Evolutionary conservation across 106 monocot genomes (phyloP), one percentile per base, ranked within the genome.

Genomic region (Dioscorea alata): DNA sequence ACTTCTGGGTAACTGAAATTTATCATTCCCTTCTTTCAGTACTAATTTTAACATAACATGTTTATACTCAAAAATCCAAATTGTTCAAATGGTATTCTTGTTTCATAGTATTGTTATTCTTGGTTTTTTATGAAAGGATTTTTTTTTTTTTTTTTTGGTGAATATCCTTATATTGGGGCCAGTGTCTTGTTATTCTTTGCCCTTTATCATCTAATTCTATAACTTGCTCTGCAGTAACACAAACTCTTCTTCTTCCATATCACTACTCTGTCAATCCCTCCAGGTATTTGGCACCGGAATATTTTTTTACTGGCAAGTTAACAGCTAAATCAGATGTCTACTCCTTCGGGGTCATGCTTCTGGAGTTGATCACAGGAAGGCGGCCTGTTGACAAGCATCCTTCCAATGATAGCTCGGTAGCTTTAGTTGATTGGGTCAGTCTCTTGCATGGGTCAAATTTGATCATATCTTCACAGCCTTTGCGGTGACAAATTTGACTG

Each of bases 241-340:
- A 4, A 7, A 34, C 34, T 34, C 34, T 34, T 34, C 7, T 34
- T 34, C 34, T 34, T 3, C 34, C 7, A 7, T 7, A 34, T 34
- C 7, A 34, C 12, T 61, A 48, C 13, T 35, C 10, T 63, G 23
- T 16, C 33, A 13, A 17, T 51, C 8, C 59, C 23, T 69, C 1
- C 71, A 85, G 84, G 70, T 85, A 85, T 33, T 28, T 85, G 57
- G 84, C 84, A 31, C 84, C 84, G 33, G 84, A 85, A 63, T 85
- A 85, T 74, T 80, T 80, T 25, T 80, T 80, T 32, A 66, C 80
- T n/a, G 84, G 84, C 24, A 80, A 85, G 60, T 74, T 85, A 31
- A 77, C 84, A 19, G 84, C 80, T 22, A 80, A 49, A 77, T 85
- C 84, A 16, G 84, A 85, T 77, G 84, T 85, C 20, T 85, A 80